Percentiles rank a stretch among this genome's conserved stretches.
Conservation (phyloP, 495 filamentous ascomycete species). For the Evernia prunastri region DNA sequence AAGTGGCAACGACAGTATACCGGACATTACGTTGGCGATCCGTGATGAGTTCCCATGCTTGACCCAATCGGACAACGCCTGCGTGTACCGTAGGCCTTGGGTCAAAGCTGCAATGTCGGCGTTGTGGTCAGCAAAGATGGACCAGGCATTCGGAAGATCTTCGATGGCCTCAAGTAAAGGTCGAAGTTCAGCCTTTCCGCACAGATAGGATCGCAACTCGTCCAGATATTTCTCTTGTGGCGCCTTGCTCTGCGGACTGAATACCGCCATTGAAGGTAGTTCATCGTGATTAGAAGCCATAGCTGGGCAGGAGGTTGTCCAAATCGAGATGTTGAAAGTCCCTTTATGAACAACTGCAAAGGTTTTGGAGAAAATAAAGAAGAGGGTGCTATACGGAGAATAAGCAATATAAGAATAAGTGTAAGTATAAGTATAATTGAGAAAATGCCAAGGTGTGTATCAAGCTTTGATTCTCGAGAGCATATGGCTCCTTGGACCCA, state of each 20-base stretch:
- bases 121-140: conserved; percentile 12
- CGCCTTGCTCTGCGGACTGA: conserved; percentile 19
- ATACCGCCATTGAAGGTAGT: conserved; percentile 17
- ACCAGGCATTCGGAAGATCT: conserved; percentile 16
- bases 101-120: conserved; percentile 14
- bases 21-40: conserved; percentile 26
- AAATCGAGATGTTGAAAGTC: conserved; percentile 10
- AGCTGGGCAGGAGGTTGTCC: not conserved
- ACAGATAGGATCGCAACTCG: conserved; percentile 7
- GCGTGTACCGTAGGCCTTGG: conserved; percentile 17
- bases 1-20: conserved; percentile 28
- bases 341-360: not conserved
- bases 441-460: no score
- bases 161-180: conserved; percentile 16
- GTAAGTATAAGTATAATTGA: no score
- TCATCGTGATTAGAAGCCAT: conserved; percentile 14
- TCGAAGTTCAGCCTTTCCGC: conserved; percentile 12
- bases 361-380: no score
- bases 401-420: no score
- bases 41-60: conserved; percentile 8
- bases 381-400: no score
- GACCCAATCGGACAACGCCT: conserved; percentile 22
- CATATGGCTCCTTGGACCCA: not conserved
- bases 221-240: conserved; percentile 12
- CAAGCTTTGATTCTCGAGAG: no score